A percentile compares a stretch with the other conserved stretches of the same genome.
phyloP scores from a whole-genome alignment of 441 rosid species.

The Flueggea neowawraea region DNA sequence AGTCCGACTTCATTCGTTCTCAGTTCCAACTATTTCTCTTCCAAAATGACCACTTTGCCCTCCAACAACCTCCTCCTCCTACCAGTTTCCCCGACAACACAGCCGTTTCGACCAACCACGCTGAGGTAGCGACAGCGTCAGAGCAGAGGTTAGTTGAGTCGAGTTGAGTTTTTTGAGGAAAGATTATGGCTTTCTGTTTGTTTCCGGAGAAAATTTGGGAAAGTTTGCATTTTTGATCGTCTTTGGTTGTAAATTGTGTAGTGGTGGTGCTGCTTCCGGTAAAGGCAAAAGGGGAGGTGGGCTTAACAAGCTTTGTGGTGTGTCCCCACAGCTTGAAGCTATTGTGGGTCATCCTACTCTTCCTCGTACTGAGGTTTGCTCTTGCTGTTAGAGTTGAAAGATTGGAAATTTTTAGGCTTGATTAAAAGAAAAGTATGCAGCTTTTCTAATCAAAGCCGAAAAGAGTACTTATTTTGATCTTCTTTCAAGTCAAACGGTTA shows the following conservation, averaged over 20 bases:
- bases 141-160: not conserved
- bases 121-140: not conserved
- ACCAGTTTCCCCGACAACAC: slow-evolving; percentile 10
- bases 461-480: not conserved
- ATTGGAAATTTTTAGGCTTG: not conserved
- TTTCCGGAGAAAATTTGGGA: not conserved
- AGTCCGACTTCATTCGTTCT: slow-evolving; percentile 29
- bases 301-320: slow-evolving; percentile 78
- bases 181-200: not conserved
- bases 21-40: slow-evolving; percentile 25
- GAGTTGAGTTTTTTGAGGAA: not conserved
- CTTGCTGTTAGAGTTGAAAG: too few relatives aligned
- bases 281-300: slow-evolving; percentile 73
- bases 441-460: not conserved
- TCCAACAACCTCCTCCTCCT: not conserved
- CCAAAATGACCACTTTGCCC: slow-evolving; percentile 11
- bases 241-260: not conserved
- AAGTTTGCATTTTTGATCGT: not conserved
- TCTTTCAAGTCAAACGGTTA: not conserved
- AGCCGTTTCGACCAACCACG: not conserved
- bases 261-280: slow-evolving; percentile 32
- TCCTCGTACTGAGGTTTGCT: too few relatives aligned
- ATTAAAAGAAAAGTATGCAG: not conserved
- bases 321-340: too few relatives aligned
- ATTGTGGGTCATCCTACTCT: too few relatives aligned